A percentile compares a stretch with the other conserved stretches of the same genome.
Evolutionary conservation across 2,329 filamentous ascomycete genomes (phyloP).

Genomic region (Aspergillus candidus): DNA sequence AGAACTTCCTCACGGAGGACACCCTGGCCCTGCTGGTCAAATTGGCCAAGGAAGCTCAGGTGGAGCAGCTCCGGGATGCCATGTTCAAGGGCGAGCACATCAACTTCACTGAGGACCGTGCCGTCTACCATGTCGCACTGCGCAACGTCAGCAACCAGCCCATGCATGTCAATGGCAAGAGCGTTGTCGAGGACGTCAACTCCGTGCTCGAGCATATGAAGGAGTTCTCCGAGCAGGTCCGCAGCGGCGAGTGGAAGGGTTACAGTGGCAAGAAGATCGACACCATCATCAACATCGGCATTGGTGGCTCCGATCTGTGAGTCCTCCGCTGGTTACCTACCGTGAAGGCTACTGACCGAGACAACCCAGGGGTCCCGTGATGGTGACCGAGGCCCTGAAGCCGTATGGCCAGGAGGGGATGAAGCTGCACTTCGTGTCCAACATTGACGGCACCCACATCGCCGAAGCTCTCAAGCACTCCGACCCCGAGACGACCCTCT

Average conservation of each 20-base stretch:
- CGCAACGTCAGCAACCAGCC: conserved; percentile 81
- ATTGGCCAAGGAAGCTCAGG: conserved; percentile 81
- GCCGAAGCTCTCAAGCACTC: conserved; percentile 84
- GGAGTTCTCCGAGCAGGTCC: conserved; percentile 91
- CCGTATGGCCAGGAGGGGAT: conserved; percentile 79
- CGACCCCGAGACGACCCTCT: conserved; percentile 96
- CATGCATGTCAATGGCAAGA: conserved; percentile 79
- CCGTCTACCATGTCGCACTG: conserved; percentile 91
- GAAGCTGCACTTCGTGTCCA: conserved; percentile 96
- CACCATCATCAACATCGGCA: conserved; percentile 94
- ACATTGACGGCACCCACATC: conserved; percentile 98
- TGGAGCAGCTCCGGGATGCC: conserved; percentile 90
- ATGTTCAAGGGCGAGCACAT: conserved; percentile 99
- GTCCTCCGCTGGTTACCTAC: conserved; percentile 31
- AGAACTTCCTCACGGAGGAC: conserved; percentile 96
- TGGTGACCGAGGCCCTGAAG: conserved; percentile 98
- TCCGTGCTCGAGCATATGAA: conserved; percentile 94
- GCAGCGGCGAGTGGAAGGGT: conserved; percentile 94
- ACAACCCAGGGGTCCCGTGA: conserved; percentile 72
- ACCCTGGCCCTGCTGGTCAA: conserved; percentile 80
- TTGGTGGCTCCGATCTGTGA: conserved; percentile 96
- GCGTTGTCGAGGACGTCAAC: conserved; percentile 91
- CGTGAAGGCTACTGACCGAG: conserved; percentile 14
- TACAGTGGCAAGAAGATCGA: conserved; percentile 96
- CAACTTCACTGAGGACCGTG: conserved; percentile 96